A percentile compares a stretch with the other conserved stretches of the same genome.
Evolutionary conservation across 2,329 filamentous ascomycete genomes (phyloP).

Genomic region (Acephala macrosclerotiorum): DNA sequence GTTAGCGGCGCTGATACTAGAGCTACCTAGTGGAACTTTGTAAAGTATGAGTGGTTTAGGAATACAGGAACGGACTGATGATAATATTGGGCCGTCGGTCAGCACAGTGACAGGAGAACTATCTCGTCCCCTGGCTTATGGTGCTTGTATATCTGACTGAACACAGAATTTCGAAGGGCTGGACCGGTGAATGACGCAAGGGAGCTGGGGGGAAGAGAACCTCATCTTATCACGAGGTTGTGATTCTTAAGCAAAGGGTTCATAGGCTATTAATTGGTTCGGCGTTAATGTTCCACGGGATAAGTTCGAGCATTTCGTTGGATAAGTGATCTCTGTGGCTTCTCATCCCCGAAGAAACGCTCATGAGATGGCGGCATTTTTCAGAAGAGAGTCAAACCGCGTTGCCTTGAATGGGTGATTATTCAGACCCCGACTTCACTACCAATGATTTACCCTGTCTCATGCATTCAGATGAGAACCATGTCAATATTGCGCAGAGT

Average conservation of each 20-base stretch:
- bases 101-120: neutral
- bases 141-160: neutral
- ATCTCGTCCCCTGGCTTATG: neutral
- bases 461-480: neutral
- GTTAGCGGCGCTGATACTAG: conserved; percentile 29
- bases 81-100: neutral
- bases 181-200: conserved; percentile 3
- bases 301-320: neutral
- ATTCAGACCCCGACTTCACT: conserved; percentile 10
- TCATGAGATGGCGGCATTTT: too few relatives aligned
- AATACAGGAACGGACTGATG: conserved; percentile 2
- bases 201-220: neutral
- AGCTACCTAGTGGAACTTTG: conserved; percentile 29
- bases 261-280: neutral
- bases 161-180: neutral
- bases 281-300: neutral
- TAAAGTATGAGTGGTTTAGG: conserved; percentile 34
- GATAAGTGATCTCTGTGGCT: neutral
- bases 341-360: neutral
- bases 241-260: conserved; percentile 14
- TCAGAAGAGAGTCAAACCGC: too few relatives aligned
- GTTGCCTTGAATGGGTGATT: conserved; percentile 7
- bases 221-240: conserved; percentile 21
- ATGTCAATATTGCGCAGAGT: too few relatives aligned
- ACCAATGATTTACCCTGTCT: neutral